These are phyloP conservation scores for Rhynchosporium agropyri DNA, from an alignment of 2,329 filamentous ascomycete genomes.

Conservation along the genomic window DNA sequence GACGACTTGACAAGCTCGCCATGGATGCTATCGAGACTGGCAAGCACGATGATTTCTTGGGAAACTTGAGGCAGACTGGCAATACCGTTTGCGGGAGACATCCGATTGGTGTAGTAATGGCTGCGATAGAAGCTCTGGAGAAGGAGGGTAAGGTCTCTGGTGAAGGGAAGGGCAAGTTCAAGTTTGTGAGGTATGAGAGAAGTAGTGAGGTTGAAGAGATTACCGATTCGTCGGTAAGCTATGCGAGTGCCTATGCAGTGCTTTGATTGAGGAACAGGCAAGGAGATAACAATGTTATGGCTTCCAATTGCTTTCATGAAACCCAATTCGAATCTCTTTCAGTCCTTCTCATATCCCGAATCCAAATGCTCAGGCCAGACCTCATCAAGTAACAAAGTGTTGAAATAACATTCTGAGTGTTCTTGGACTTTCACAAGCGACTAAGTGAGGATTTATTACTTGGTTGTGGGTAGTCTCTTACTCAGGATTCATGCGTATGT, in stretches of 20 bases:
- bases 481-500: background rate
- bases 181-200: constrained; percentile 83
- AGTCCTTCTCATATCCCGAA: background rate
- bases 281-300: background rate
- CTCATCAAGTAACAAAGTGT: too few species aligned
- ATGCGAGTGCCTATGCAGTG: constrained; percentile 88
- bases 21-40: constrained; percentile 86
- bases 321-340: background rate
- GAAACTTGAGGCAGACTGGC: constrained; percentile 68
- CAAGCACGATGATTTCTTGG: constrained; percentile 68
- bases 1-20: constrained; percentile 74
- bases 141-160: constrained; percentile 44
- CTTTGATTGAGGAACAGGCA: constrained; percentile 43
- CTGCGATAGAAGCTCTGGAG: constrained; percentile 70
- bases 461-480: too few species aligned
- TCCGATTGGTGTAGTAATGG: constrained; percentile 92
- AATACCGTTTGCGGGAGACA: constrained; percentile 96
- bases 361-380: background rate
- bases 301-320: background rate
- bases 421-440: too few species aligned
- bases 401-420: too few species aligned
- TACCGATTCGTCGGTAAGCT: constrained; percentile 86
- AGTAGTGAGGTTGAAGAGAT: constrained; percentile 73
- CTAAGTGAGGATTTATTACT: too few species aligned
- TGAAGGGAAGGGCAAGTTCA: constrained; percentile 51